These are phyloP conservation scores for Luffa aegyptiaca DNA, from an alignment of 306 rosid species.

Conservation along the genomic window DNA sequence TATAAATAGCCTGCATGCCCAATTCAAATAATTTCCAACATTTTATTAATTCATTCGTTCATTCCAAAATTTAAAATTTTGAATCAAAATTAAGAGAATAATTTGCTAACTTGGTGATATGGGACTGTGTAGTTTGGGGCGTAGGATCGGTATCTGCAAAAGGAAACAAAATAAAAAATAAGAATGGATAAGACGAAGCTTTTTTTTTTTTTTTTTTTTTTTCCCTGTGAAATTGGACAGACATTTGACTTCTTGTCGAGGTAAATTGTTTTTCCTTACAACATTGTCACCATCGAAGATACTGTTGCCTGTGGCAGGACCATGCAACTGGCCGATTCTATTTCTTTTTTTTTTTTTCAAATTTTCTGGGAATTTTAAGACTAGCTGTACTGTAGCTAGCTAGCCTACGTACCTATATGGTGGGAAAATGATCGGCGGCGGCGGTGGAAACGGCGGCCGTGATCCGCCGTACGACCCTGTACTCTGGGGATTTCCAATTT, in stretches of 20 bases:
- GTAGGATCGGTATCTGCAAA: constrained; percentile 12
- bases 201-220: background rate
- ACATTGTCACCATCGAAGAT: background rate
- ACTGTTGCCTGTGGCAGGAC: background rate
- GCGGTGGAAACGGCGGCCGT: constrained; percentile 1
- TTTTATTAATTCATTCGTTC: too few relatives aligned
- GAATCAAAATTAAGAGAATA: too few relatives aligned
- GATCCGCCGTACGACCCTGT: background rate
- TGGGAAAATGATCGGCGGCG: background rate
- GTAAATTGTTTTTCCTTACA: background rate
- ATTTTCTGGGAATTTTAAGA: background rate
- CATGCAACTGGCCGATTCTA: background rate
- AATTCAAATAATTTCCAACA: too few relatives aligned
- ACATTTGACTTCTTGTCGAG: constrained; percentile 4
- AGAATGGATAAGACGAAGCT: background rate
- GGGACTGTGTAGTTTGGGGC: background rate
- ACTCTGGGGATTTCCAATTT: background rate
- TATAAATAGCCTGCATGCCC: background rate
- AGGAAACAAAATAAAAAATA: background rate
- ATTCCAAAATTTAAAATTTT: too few relatives aligned
- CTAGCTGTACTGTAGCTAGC: background rate
- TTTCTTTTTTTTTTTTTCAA: background rate
- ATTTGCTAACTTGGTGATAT: background rate
- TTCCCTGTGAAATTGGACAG: background rate
- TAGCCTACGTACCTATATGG: background rate